Base-by-base conservation (phyloP, 1,284 basidiomycete species). In the Volvariella volvacea region DNA sequence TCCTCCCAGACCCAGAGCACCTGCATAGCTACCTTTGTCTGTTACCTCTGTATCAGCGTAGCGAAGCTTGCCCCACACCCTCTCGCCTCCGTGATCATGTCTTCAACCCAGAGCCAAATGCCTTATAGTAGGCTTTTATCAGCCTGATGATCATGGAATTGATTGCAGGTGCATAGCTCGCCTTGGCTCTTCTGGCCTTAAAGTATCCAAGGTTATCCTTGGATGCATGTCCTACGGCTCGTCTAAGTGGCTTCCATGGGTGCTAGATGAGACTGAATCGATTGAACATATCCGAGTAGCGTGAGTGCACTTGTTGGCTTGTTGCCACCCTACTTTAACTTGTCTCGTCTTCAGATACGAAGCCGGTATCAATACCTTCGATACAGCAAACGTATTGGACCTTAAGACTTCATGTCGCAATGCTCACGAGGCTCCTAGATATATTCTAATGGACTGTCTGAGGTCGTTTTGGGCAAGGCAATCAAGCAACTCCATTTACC, bases 401-500 rank as follows among this genome's bases (percentile, higher is more conserved):
- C 15, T 21, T 25, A 17, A 1, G 22, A 28, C 30, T 25, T 28
- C 9, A n/a, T 9, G 9, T 31, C 9, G n/a, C 9, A n/a, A 31
- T 9, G 30, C n/a, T n/a, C 25, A 22, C 8, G 6, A 12, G 25
- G 15, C 1, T 22, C 20, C 3, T 42, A 77, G 74, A 64, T 70
- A 2, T 90, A 90, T 57, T 81, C 78, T 1, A 79, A 82, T 51
- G 88, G 87, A 3, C 61, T 70, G n/a, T 83, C 79, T 1, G 90
- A 92, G 60, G 58, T 75, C 20, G 77, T 88, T 49, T 71, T 92
- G 30, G 88, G 90, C 3, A 83, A 84, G 51, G 89, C 86, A 1
- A 83, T 93, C 63, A 86, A 83, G 54, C 55, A 83, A 50, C 70
- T 78, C 49, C 63, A 81, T 21, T 69, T 92, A 14, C 84, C 84